Percentiles rank a stretch among this genome's conserved stretches.
phyloP scores from a whole-genome alignment of 73 alveolate genomes.

The Uronychia setigera region DNA sequence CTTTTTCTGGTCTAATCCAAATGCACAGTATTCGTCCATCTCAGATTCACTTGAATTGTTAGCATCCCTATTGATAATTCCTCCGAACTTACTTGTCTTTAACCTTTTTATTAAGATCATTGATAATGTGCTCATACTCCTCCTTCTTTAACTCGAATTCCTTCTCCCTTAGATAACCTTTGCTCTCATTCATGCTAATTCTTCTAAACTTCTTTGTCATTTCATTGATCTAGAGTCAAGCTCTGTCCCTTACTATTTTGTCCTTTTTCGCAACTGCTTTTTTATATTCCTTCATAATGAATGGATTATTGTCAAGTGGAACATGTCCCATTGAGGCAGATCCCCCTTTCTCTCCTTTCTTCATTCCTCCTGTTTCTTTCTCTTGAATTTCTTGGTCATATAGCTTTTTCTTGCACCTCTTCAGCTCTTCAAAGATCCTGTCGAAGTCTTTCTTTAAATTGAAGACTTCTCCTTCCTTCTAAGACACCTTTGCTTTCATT shows the following conservation, averaged over 20 bases:
- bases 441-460: not conserved
- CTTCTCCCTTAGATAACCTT: constrained; percentile 5
- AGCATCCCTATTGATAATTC: not conserved
- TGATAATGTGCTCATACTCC: not conserved
- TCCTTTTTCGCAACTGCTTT: constrained; percentile 3
- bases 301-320: constrained; percentile 3
- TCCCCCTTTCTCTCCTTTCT: not conserved
- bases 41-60: constrained; percentile 1
- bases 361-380: not conserved
- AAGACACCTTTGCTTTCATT: not conserved
- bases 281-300: constrained; percentile 4
- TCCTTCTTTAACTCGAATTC: constrained; percentile 9
- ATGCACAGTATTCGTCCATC: not conserved
- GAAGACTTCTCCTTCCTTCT: not conserved
- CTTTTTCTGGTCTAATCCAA: not conserved
- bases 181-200: not conserved
- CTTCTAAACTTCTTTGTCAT: constrained; percentile 5
- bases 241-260: constrained; percentile 2
- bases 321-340: not conserved
- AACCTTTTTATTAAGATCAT: not conserved
- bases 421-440: not conserved
- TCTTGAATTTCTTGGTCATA: not conserved
- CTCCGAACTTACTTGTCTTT: not conserved
- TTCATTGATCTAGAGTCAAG: not conserved
- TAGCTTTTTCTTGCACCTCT: constrained; percentile 1